Evolutionary conservation across 1,284 basidiomycete genomes (phyloP), one percentile per base, ranked within the genome.

Genomic region (Ceratobasidium sp.): DNA sequence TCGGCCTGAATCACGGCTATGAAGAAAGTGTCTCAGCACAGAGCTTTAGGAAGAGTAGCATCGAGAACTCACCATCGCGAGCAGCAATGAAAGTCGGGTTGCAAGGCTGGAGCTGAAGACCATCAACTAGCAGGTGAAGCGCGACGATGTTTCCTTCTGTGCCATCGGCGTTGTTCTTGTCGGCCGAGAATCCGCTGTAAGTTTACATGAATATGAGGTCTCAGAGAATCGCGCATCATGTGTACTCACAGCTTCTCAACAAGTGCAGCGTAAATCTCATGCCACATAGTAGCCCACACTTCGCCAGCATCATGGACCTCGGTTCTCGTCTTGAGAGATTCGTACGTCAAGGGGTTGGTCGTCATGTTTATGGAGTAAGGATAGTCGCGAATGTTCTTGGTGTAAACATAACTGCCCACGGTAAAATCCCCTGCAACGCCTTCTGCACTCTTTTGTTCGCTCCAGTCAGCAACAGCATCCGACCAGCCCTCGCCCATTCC

Each of bases 401-500:
- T 31, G n/a, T 42, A n/a, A n/a, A 67, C 65, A 33, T 67, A 67
- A 5, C 69, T 26, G 28, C 76, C 77, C 15, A 77, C 31, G 28
- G 66, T 66, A 54, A 74, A 78, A 53, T 78, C 77, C 17, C 37
- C 53, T 26, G 31, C 49, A 39, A 35, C 64, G 26, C 64, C 51
- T 7, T 63, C 63, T 0, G 78, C 71, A 45, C 71, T 75, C 8
- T 64, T 69, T 39, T 77, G 78, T 31, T 78, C 64, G 13, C 66
- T 69, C 64, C 63, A 78, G 71, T 77, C 66, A 3, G 76, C 56
- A 33, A 68, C 11, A 17, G 78, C 74, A 33, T 77, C 78, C n/a
- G 69, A 68, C 76, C 78, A 77, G 20, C 77, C 77, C 39, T 78
- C 77, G 33, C 75, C 75, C 68, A 78, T 76, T 31, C 77, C 77